Conservation (phyloP, 2,329 filamentous ascomycete genomes). For the Podosphaera xanthii region DNA sequence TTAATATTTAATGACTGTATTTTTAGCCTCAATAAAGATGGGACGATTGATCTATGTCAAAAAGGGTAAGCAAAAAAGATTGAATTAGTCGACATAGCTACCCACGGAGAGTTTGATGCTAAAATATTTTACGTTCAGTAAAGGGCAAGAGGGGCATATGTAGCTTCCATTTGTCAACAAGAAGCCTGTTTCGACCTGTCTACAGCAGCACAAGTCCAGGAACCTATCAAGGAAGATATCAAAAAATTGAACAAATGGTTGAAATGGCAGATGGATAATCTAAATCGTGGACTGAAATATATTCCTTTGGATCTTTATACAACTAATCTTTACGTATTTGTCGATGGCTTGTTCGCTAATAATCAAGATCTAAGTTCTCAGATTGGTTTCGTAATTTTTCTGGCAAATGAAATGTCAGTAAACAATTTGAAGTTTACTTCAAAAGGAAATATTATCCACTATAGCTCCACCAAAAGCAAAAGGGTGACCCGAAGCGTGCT, state of each 20-base stretch:
- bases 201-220: not conserved
- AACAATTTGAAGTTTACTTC: not conserved
- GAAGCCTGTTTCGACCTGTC: not conserved
- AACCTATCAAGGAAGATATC: not conserved
- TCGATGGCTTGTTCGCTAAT: not conserved
- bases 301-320: not conserved
- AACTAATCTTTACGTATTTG: not conserved
- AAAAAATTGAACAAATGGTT: not conserved
- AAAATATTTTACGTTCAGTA: not conserved
- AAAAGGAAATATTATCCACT: not conserved
- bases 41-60: not conserved
- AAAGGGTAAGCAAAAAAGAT: not conserved
- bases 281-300: not conserved
- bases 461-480: not conserved
- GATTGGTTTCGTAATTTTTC: not conserved
- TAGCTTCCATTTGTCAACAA: not conserved
- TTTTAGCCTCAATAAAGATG: not conserved
- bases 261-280: not conserved
- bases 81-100: not conserved
- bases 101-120: not conserved
- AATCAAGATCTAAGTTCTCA: not conserved
- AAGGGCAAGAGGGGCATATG: not conserved
- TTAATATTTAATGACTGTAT: not conserved
- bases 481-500: too few relatives aligned
- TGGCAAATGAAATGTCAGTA: not conserved